These are phyloP conservation scores for Amphicarpaea edgeworthii DNA, from an alignment of 306 rosid species.

Conservation along the genomic window DNA sequence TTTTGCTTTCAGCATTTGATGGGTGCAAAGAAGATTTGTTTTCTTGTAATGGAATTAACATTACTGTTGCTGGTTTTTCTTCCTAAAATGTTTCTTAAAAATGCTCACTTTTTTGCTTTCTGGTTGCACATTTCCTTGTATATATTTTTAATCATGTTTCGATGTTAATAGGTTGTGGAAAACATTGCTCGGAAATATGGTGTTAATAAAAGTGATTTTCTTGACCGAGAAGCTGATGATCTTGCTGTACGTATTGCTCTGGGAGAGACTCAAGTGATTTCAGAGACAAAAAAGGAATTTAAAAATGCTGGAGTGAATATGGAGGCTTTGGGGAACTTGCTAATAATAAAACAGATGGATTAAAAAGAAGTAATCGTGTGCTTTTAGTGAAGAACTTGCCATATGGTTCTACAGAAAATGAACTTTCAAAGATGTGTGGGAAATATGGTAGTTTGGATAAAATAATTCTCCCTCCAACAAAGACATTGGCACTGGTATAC, in stretches of 20 bases:
- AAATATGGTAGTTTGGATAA: conserved; percentile 90
- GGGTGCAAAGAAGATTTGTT: conserved; percentile 3
- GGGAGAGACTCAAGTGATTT: conserved; percentile 93
- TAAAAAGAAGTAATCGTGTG: conserved; percentile 91
- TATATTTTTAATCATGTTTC: conserved; percentile 22
- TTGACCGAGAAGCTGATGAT: conserved; percentile 85
- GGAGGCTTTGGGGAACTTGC: conserved; percentile 74
- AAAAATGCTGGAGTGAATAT: conserved; percentile 86
- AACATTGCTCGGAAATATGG: conserved; percentile 82
- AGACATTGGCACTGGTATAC: conserved; percentile 90
- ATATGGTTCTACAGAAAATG: conserved; percentile 85
- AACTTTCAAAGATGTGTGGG: conserved; percentile 79
- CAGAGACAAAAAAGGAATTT: conserved; percentile 83
- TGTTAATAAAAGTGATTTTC: conserved; percentile 81
- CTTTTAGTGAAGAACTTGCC: conserved; percentile 92
- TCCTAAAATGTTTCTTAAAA: conserved; percentile 3
- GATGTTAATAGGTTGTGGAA: conserved; percentile 72
- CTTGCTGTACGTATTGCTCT: conserved; percentile 86
- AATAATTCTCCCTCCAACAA: conserved; percentile 83
- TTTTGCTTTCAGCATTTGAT: neutral
- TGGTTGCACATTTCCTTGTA: conserved; percentile 21
- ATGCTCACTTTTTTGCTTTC: conserved; percentile 5
- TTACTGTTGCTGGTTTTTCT: conserved; percentile 10
- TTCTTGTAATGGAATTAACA: conserved; percentile 17
- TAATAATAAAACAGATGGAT: conserved; percentile 64